Percentiles rank a stretch among this genome's conserved stretches.
Evolutionary conservation across 352 stramenopile genomes (phyloP).

Genomic region (Peronosclerospora sorghi): DNA sequence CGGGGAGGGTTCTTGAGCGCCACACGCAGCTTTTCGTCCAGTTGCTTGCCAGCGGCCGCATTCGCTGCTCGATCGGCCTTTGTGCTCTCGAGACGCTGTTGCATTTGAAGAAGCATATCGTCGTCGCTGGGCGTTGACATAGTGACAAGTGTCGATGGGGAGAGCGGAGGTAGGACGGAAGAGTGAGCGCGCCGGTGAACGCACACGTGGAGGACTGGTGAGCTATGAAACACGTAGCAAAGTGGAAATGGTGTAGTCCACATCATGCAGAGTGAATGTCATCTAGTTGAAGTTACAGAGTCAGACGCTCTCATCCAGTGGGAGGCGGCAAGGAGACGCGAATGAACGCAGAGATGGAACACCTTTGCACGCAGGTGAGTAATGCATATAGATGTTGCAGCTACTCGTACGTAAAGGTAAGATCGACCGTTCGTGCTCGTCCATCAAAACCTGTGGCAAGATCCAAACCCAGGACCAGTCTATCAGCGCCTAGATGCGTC

Average conservation of each 20-base stretch:
- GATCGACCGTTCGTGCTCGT: slow-evolving; percentile 19
- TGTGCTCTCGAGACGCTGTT: slow-evolving; percentile 31
- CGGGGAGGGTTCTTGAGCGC: slow-evolving; percentile 60
- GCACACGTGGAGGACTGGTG: no score
- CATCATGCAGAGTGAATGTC: neutral
- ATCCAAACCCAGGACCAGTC: slow-evolving; percentile 47
- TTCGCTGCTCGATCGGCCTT: slow-evolving; percentile 34
- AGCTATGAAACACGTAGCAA: no score
- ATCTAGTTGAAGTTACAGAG: neutral
- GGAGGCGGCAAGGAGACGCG: slow-evolving; percentile 44
- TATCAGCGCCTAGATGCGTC: slow-evolving; percentile 29
- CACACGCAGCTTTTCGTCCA: slow-evolving; percentile 64
- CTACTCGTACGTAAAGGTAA: slow-evolving; percentile 22
- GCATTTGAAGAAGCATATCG: slow-evolving; percentile 43
- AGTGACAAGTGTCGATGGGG: neutral
- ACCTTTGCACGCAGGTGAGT: slow-evolving; percentile 22
- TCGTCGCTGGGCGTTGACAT: slow-evolving; percentile 29
- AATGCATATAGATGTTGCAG: slow-evolving; percentile 16
- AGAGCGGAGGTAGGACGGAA: neutral
- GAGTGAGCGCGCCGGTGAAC: neutral
- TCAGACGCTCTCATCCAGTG: no score
- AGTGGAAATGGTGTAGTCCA: slow-evolving; percentile 2
- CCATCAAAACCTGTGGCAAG: slow-evolving; percentile 5
- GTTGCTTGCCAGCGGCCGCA: slow-evolving; percentile 41
- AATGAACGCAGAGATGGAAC: slow-evolving; percentile 63